These are phyloP conservation scores for Gaertneriomyces sp. DNA, from an alignment of 192 early-diverging fungal genomes.

Conservation along the genomic window DNA sequence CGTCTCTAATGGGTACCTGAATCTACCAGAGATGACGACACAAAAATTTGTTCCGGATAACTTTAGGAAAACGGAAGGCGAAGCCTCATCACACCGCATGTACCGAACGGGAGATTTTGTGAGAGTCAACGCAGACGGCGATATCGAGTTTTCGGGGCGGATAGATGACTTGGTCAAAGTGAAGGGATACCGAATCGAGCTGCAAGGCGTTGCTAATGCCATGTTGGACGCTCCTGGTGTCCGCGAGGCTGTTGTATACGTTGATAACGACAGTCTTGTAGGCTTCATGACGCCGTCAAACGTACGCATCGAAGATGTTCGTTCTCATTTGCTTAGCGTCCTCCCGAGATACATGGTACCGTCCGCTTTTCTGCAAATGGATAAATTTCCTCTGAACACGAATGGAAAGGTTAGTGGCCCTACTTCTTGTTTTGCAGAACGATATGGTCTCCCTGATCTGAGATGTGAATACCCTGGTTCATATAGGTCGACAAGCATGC, in stretches of 20 bases:
- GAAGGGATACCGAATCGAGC: conserved; percentile 27
- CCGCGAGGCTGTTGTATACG: too few species aligned
- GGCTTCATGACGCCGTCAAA: too few species aligned
- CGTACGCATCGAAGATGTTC: too few species aligned
- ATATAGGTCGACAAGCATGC: too few species aligned
- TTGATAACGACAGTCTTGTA: too few species aligned
- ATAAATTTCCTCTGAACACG: conserved; percentile 24
- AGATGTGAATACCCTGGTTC: too few species aligned
- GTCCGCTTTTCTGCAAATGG: conserved; percentile 19
- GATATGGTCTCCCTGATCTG: too few species aligned
- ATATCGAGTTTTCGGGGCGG: conserved; percentile 31
- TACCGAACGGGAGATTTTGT: conserved; percentile 12
- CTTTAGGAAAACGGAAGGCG: conserved; percentile 2
- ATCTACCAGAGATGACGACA: conserved; percentile 36
- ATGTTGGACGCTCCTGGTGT: background rate
- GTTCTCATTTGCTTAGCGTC: too few species aligned
- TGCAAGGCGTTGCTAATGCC: conserved; percentile 15
- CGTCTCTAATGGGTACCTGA: conserved; percentile 41
- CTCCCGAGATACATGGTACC: conserved; percentile 40
- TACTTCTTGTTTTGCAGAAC: too few species aligned
- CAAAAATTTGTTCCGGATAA: conserved; percentile 35
- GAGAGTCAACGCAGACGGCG: conserved; percentile 21
- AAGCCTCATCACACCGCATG: background rate
- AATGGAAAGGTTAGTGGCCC: conserved; percentile 26
- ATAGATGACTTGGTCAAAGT: conserved; percentile 36